phyloP scores from a whole-genome alignment of 192 early-diverging fungal species.

The Backusella westeae region DNA sequence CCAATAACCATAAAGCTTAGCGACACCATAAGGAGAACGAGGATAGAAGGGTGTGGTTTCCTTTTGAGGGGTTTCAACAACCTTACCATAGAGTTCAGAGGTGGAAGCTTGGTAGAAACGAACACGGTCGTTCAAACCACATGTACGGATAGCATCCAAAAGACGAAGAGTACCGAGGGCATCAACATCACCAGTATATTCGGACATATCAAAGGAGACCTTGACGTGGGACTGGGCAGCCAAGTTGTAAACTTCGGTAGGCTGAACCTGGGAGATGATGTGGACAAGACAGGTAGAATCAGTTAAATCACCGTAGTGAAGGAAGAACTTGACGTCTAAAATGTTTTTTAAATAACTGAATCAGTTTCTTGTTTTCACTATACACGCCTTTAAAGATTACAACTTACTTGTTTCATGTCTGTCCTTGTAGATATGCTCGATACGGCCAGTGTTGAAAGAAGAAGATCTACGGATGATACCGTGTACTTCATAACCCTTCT shows the following conservation, averaged over 20 bases:
- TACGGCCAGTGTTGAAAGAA: constrained; percentile 83
- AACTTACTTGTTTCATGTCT: constrained; percentile 57
- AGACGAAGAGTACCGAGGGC: constrained; percentile 75
- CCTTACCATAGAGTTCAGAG: constrained; percentile 77
- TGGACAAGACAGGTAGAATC: constrained; percentile 76
- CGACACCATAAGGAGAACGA: constrained; percentile 78
- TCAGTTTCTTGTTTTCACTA: neutral
- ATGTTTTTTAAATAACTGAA: neutral
- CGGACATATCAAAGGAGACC: constrained; percentile 70
- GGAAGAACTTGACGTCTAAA: constrained; percentile 62
- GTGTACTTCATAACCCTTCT: constrained; percentile 77
- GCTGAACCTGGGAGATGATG: constrained; percentile 70
- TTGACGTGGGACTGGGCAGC: constrained; percentile 78
- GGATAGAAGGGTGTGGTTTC: constrained; percentile 85
- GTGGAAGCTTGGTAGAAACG: constrained; percentile 70
- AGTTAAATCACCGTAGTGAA: constrained; percentile 79
- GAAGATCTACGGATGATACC: constrained; percentile 81
- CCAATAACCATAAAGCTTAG: constrained; percentile 82
- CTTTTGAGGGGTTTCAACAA: constrained; percentile 70
- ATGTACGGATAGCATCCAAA: constrained; percentile 76
- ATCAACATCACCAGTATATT: constrained; percentile 80
- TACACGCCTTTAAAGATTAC: neutral
- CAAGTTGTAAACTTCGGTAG: constrained; percentile 76
- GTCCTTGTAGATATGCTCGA: constrained; percentile 77
- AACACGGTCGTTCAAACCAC: constrained; percentile 59